Evolutionary conservation across 805 yeast genomes (phyloP).

Genomic region (Candida ficus): DNA sequence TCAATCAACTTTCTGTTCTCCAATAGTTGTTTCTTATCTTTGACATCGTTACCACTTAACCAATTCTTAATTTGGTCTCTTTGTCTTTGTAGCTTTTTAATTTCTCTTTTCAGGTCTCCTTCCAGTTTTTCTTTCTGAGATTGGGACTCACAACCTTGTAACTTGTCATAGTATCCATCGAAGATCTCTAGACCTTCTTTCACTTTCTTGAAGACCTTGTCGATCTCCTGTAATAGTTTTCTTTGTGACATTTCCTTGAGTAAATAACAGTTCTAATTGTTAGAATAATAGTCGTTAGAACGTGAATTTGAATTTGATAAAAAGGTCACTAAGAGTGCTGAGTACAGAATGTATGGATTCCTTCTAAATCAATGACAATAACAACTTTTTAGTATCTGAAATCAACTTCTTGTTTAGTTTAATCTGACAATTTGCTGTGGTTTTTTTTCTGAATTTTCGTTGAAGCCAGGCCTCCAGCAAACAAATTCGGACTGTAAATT

Average conservation of each 20-base stretch:
- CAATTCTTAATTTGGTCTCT: conserved; percentile 95
- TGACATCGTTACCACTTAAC: conserved; percentile 87
- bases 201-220: conserved; percentile 86
- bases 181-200: conserved; percentile 85
- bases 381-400: not conserved
- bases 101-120: conserved; percentile 87
- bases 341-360: too few relatives aligned
- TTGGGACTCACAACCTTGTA: conserved; percentile 72
- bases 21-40: conserved; percentile 75
- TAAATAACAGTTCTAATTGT: not conserved
- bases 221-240: conserved; percentile 67
- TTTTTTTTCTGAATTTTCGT: conserved; percentile 1
- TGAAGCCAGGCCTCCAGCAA: not conserved
- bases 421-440: not conserved
- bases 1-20: conserved; percentile 72
- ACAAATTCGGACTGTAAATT: not conserved
- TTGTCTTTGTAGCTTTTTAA: conserved; percentile 87
- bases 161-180: conserved; percentile 81
- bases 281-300: not conserved
- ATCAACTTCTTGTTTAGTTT: not conserved
- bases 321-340: too few relatives aligned
- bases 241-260: conserved; percentile 37
- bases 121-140: conserved; percentile 93
- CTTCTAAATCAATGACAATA: too few relatives aligned
- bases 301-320: not conserved